phyloP scores from a whole-genome alignment of 345 rosid species.

The Citrus unshiu region DNA sequence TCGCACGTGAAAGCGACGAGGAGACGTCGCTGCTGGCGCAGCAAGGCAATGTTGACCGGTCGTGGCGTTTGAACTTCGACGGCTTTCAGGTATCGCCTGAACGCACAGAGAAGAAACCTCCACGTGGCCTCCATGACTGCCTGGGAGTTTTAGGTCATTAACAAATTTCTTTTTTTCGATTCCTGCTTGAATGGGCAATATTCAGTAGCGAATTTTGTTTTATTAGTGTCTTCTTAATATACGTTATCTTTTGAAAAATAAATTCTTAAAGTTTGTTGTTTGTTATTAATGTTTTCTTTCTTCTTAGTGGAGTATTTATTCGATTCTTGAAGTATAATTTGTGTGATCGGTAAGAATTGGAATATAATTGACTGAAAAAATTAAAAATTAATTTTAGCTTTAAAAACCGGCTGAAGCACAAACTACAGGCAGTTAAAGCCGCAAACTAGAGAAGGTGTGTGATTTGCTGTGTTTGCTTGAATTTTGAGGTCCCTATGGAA shows the following conservation, averaged over 20 bases:
- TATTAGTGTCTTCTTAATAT: not conserved
- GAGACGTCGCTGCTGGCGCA: slow-evolving; percentile 48
- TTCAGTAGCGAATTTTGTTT: not conserved
- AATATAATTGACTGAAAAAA: not conserved
- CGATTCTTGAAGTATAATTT: slow-evolving; percentile 6
- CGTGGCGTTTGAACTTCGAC: slow-evolving; percentile 95
- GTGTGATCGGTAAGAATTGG: not conserved
- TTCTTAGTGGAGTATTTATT: slow-evolving; percentile 11
- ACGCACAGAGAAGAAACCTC: slow-evolving; percentile 47
- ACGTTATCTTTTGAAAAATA: not conserved
- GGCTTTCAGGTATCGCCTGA: slow-evolving; percentile 55
- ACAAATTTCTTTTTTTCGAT: not conserved
- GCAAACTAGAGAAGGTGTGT: not conserved
- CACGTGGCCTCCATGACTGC: slow-evolving; percentile 61
- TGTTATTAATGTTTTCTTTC: not conserved
- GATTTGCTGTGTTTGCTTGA: not conserved
- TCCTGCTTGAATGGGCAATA: not conserved
- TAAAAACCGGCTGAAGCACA: slow-evolving; percentile 1
- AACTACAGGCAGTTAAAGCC: not conserved
- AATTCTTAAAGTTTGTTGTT: not conserved
- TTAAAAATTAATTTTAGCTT: not conserved
- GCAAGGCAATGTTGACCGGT: slow-evolving; percentile 46
- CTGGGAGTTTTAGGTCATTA: slow-evolving; percentile 70
- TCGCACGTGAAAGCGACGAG: slow-evolving; percentile 39
- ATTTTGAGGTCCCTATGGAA: slow-evolving; percentile 1